Base-by-base conservation (phyloP, 257 asterid genomes). In the Misopates orontium region DNA sequence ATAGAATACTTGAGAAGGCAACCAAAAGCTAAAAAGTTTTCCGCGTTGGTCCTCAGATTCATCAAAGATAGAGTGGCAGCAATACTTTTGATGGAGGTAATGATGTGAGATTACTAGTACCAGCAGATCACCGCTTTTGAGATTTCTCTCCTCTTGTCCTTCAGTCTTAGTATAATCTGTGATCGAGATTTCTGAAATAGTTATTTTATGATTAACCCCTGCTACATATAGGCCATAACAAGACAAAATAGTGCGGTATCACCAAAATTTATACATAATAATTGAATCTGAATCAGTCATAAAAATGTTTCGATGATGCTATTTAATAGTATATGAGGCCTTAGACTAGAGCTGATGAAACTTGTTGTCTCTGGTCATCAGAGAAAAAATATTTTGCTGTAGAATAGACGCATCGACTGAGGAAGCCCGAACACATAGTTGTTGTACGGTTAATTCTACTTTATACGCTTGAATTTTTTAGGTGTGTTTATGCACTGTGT, bases 51-150 rank as follows among this genome's bases (percentile, higher is more conserved):
- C 75, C 96, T 94, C 63, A 85, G 87, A 56, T 90, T 89, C 80
- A 82, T 90, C 77, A 93, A 93, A 80, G 98, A 90, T 66, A 82
- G 98, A 79, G 74, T 71, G 69, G 99, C 95, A 17, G 92, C 96
- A 41, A 65, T 94, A 76, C 86, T 94, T 69, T 73, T 94, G 83
- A 65, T 63, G 66, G 99, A 90, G 96, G 99, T 94, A 84, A 72
- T 69, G 56, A 68, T 31, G 40, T 66, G 23, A 53, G 67, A 69
- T 19, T 45, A 61, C 44, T 45, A 24, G 55, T 41, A 16, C 22
- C 49, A 13, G 50, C 41, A 44, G 44, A 55, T 36, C 42, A 64
- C 41, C 10, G 20, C 28, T 12, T 52, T 41, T n/a, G n/a, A n/a
- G 54, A 66, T 19, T 55, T 49, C 41, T 67, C 1, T 68, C 39